Conservation (phyloP, 2,329 filamentous ascomycete species). For the Fusarium dlaminii region DNA sequence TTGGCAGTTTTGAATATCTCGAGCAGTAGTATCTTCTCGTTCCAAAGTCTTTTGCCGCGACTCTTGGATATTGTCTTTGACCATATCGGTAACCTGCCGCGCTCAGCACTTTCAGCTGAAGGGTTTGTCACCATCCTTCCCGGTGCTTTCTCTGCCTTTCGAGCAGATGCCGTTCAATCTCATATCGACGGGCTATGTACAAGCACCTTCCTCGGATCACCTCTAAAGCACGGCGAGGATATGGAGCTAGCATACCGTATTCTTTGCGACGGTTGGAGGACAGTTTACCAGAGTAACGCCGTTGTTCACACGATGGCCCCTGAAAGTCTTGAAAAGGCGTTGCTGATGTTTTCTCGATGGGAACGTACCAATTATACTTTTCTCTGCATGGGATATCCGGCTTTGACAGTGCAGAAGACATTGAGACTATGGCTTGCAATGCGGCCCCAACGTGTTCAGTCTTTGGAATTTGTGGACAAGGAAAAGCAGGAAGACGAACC, state of each 20-base stretch:
- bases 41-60: background rate
- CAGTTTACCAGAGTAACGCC: background rate
- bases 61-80: background rate
- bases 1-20: background rate
- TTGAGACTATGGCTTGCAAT: background rate
- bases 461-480: background rate
- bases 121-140: background rate
- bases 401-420: background rate
- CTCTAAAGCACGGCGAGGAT: background rate
- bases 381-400: background rate
- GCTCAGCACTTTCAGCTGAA: background rate
- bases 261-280: background rate
- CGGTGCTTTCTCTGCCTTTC: background rate
- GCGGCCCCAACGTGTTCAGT: background rate
- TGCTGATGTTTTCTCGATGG: background rate
- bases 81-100: background rate
- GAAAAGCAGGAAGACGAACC: background rate
- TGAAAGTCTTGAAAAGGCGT: background rate
- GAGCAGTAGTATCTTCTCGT: background rate
- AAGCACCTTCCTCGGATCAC: background rate
- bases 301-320: background rate
- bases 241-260: background rate
- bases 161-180: background rate
- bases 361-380: background rate
- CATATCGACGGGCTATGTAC: background rate